Evolutionary conservation across 345 rosid species (phyloP).

Genomic region (Syzygium aromaticum): DNA sequence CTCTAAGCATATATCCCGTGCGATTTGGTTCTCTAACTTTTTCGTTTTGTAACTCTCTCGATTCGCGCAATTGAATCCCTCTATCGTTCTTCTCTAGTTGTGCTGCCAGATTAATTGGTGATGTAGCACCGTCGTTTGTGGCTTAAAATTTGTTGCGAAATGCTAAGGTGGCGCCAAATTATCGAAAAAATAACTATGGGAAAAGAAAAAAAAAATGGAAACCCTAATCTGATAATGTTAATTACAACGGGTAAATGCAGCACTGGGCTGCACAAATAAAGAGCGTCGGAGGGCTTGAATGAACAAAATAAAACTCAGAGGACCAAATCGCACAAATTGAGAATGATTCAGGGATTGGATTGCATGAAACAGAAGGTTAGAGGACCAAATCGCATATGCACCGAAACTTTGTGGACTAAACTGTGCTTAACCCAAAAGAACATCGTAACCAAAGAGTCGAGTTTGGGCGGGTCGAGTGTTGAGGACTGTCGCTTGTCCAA

Average conservation of each 20-base stretch:
- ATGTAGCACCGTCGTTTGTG: background rate
- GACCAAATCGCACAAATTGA: background rate
- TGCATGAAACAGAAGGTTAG: background rate
- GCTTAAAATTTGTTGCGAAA: background rate
- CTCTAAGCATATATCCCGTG: background rate
- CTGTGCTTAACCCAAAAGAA: background rate
- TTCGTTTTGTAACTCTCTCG: background rate
- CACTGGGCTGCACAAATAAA: background rate
- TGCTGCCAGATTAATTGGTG: background rate
- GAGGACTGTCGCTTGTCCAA: background rate
- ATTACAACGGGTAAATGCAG: background rate
- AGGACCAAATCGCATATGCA: background rate
- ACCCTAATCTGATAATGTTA: background rate
- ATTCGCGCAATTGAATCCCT: background rate
- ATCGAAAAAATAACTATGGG: background rate
- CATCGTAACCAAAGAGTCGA: background rate
- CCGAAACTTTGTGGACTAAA: fast-evolving
- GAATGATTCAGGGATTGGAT: background rate
- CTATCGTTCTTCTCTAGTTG: fast-evolving
- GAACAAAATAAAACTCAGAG: background rate
- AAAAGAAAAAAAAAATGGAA: background rate
- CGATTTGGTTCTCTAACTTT: background rate
- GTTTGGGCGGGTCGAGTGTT: background rate
- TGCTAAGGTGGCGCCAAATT: background rate
- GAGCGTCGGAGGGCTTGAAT: background rate